These are phyloP conservation scores for Gnaphalium uliginosum DNA, from an alignment of 129 eudicot species.

Conservation along the genomic window DNA sequence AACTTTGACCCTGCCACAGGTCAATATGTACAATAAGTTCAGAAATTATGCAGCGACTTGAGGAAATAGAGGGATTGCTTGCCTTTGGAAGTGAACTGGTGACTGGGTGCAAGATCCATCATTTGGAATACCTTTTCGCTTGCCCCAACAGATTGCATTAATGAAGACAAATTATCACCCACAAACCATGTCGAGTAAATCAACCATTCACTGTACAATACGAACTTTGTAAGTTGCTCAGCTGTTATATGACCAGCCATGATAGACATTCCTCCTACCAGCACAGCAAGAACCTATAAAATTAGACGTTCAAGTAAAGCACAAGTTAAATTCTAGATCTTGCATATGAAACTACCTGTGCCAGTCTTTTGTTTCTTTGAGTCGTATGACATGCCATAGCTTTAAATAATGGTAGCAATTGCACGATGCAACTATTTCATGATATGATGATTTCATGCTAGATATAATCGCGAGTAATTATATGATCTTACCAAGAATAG, in stretches of 20 bases:
- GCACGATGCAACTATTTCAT: background rate
- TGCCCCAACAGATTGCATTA: slow-evolving; percentile 99
- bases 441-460: slow-evolving; percentile 7
- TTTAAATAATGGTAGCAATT: background rate
- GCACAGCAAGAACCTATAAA: slow-evolving; percentile 85
- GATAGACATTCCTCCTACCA: slow-evolving; percentile 96
- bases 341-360: background rate
- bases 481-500: slow-evolving; percentile 12
- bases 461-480: background rate
- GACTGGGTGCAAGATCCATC: slow-evolving; percentile 85
- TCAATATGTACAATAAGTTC: slow-evolving; percentile 20
- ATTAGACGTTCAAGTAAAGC: slow-evolving; percentile 25
- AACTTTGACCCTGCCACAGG: slow-evolving; percentile 63
- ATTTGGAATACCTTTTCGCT: slow-evolving; percentile 96
- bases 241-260: slow-evolving; percentile 88
- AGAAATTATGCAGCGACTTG: background rate
- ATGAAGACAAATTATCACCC: slow-evolving; percentile 83
- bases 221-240: slow-evolving; percentile 95
- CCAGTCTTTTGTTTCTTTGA: background rate
- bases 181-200: slow-evolving; percentile 98
- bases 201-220: slow-evolving; percentile 97
- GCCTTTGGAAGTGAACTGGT: slow-evolving; percentile 75
- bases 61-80: slow-evolving; percentile 24
- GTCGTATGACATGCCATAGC: background rate
- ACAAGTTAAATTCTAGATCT: slow-evolving; percentile 24